Percentiles rank a stretch among this genome's conserved stretches.
Evolutionary conservation across 2,329 filamentous ascomycete genomes (phyloP).

Genomic region (Talaromyces rugulosus): DNA sequence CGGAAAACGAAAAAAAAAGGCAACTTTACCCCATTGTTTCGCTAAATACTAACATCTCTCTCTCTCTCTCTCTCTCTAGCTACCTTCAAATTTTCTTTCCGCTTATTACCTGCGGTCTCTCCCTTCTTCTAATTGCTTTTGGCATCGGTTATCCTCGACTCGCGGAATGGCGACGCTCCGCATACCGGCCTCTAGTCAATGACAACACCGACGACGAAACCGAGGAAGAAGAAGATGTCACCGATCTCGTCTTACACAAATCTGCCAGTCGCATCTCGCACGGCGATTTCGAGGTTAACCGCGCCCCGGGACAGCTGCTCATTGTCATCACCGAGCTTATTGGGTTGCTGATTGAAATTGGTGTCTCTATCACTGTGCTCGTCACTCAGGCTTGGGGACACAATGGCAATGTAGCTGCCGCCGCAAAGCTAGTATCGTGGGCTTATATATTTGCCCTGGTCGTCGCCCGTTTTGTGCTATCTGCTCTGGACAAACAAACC

Average conservation of each 20-base stretch:
- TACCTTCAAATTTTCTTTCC: slow-evolving; percentile 79
- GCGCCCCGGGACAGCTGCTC: slow-evolving; percentile 67
- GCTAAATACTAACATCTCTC: slow-evolving; percentile 16
- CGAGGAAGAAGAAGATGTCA: slow-evolving; percentile 48
- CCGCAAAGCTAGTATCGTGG: slow-evolving; percentile 71
- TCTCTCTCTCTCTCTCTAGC: slow-evolving; percentile 40
- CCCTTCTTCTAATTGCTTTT: slow-evolving; percentile 61
- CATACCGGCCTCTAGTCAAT: slow-evolving; percentile 51
- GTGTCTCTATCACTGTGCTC: slow-evolving; percentile 63
- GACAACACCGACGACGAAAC: slow-evolving; percentile 47
- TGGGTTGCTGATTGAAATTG: slow-evolving; percentile 67
- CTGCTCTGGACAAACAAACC: slow-evolving; percentile 58
- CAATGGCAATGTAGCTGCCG: slow-evolving; percentile 56
- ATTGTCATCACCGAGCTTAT: slow-evolving; percentile 71
- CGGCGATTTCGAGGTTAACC: slow-evolving; percentile 61
- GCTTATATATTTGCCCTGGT: slow-evolving; percentile 72
- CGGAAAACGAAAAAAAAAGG: neutral
- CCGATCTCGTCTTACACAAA: slow-evolving; percentile 51
- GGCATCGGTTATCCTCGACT: slow-evolving; percentile 54
- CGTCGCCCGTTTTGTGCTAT: slow-evolving; percentile 64
- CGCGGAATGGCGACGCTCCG: slow-evolving; percentile 50
- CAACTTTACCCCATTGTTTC: neutral
- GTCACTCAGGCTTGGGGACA: slow-evolving; percentile 56
- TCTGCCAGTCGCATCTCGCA: slow-evolving; percentile 49
- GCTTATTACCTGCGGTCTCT: slow-evolving; percentile 64